Conservation (phyloP, 2,329 filamentous ascomycete genomes). For the Botrytis fragariae region DNA sequence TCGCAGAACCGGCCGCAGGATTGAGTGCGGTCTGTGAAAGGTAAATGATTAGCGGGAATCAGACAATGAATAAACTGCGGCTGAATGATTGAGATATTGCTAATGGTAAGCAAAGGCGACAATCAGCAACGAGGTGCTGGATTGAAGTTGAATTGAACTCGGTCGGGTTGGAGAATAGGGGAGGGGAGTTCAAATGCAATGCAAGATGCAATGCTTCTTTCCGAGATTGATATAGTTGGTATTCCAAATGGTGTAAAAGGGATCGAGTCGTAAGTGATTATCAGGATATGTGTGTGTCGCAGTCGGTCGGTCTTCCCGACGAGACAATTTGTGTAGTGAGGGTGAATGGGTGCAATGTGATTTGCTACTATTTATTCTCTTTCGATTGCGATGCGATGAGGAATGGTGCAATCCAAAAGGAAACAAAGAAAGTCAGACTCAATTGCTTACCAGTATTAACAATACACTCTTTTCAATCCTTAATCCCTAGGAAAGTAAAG, state of each 20-base stretch:
- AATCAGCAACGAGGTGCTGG: background rate
- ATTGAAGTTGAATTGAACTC: background rate
- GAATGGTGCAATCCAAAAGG: background rate
- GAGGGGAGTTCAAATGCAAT: background rate
- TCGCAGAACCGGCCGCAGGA: slow-evolving; percentile 36
- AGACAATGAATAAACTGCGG: background rate
- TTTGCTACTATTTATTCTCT: background rate
- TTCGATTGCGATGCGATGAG: background rate
- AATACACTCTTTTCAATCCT: background rate
- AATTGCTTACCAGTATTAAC: background rate
- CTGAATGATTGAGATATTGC: slow-evolving; percentile 1
- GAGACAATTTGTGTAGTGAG: background rate
- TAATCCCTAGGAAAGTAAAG: background rate
- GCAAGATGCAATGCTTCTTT: background rate
- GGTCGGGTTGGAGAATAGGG: background rate
- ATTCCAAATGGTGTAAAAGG: background rate
- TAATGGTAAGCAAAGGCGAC: background rate
- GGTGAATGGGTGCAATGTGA: background rate
- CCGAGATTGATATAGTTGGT: background rate
- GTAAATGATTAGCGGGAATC: slow-evolving; percentile 15
- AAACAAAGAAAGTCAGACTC: background rate
- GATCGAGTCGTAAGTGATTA: background rate
- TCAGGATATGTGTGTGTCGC: background rate
- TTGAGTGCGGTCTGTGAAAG: slow-evolving; percentile 61
- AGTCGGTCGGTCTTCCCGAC: background rate